phyloP scores from a whole-genome alignment of 1,284 basidiomycete genomes.

The Pisolithus thermaeus region DNA sequence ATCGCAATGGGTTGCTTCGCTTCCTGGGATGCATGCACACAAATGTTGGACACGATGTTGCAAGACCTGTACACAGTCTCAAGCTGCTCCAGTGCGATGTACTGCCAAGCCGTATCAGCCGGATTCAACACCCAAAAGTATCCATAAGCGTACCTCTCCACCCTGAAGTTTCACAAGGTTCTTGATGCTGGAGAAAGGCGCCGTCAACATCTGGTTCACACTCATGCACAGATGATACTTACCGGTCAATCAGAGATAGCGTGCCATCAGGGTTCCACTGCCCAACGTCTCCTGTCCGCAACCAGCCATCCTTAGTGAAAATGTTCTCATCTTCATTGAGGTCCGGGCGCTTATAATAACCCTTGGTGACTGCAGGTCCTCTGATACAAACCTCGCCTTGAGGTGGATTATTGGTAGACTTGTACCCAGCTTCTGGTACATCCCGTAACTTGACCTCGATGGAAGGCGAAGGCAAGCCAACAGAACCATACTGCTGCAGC shows the following conservation, averaged over 20 bases:
- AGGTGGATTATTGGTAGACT: constrained; percentile 58
- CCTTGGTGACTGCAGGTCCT: constrained; percentile 67
- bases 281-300: constrained; percentile 84
- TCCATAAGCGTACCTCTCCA: constrained; percentile 56
- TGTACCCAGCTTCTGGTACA: constrained; percentile 79
- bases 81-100: constrained; percentile 89
- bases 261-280: constrained; percentile 89
- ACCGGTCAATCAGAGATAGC: constrained; percentile 76
- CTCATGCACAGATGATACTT: constrained; percentile 3
- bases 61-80: constrained; percentile 89
- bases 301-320: constrained; percentile 84
- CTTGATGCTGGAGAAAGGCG: constrained; percentile 49
- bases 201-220: neutral
- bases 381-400: constrained; percentile 85
- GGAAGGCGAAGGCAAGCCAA: constrained; percentile 82
- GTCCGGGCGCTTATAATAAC: constrained; percentile 89
- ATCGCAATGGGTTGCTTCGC: constrained; percentile 88
- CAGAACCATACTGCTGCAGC: constrained; percentile 68
- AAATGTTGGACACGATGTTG: constrained; percentile 79
- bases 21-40: constrained; percentile 77
- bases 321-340: constrained; percentile 77
- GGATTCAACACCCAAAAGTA: neutral
- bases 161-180: constrained; percentile 85
- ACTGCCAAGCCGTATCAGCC: constrained; percentile 37
- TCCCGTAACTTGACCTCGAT: constrained; percentile 86